A percentile compares a stretch with the other conserved stretches of the same genome.
Evolutionary conservation across 179 eudicot species (phyloP).

Genomic region (Spinacia oleracea): DNA sequence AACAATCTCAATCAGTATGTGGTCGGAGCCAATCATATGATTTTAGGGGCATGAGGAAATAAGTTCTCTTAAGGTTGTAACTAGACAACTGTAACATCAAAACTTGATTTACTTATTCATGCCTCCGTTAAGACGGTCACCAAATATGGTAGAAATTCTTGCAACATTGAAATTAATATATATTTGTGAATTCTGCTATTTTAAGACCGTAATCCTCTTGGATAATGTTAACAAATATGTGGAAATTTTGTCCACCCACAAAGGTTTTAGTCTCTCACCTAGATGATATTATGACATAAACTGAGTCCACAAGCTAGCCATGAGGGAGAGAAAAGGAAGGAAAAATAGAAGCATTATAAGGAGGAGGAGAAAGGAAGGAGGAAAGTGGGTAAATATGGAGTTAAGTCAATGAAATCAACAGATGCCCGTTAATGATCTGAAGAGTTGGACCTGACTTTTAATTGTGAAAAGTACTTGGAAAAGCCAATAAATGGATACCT

Average conservation of each 20-base stretch:
- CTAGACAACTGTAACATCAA: background rate
- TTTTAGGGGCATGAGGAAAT: background rate
- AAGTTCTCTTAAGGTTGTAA: too few species aligned
- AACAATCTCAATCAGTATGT: background rate
- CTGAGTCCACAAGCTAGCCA: background rate
- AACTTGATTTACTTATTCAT: conserved; percentile 8
- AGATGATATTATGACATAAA: background rate
- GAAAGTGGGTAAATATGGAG: background rate
- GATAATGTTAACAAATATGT: background rate
- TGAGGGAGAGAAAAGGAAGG: background rate
- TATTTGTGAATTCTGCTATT: background rate
- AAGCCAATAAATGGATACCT: background rate
- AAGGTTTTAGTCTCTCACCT: background rate
- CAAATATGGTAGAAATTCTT: background rate
- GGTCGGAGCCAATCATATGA: background rate
- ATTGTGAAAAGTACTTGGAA: background rate
- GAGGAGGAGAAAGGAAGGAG: background rate
- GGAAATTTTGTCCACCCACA: background rate
- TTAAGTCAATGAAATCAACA: background rate
- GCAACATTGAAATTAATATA: background rate
- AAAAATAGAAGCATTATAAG: background rate
- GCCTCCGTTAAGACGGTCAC: background rate
- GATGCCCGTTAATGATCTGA: background rate
- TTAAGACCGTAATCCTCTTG: background rate
- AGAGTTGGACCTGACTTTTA: background rate